Conservation (phyloP, 768 basidiomycete genomes). For the Botryobasidium botryosum region DNA sequence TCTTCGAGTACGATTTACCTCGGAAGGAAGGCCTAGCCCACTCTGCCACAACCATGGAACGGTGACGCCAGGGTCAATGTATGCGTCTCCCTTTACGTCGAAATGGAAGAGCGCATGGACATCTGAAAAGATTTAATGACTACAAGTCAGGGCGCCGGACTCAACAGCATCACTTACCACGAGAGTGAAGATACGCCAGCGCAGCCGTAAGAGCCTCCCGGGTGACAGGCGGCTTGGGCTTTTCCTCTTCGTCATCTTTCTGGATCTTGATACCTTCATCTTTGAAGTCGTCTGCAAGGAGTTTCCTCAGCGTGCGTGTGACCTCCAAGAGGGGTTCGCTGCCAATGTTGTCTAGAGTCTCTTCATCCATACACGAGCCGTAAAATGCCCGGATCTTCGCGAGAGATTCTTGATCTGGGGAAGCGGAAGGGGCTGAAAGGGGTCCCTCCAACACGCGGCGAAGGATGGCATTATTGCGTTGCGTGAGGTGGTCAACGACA, state of each 20-base stretch:
- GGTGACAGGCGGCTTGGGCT: background rate
- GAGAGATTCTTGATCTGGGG: conserved; percentile 38
- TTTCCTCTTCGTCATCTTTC: conserved; percentile 3
- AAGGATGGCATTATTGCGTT: conserved; percentile 65
- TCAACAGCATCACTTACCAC: conserved; percentile 32
- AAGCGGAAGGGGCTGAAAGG: conserved; percentile 12
- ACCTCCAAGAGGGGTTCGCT: conserved; percentile 51
- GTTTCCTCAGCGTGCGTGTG: conserved; percentile 37
- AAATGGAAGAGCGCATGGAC: conserved; percentile 67
- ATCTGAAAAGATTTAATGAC: conserved; percentile 27
- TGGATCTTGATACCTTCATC: conserved; percentile 5
- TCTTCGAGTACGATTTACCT: conserved; percentile 28
- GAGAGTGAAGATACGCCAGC: conserved; percentile 71
- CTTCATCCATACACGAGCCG: conserved; percentile 66
- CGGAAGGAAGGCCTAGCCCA: conserved; percentile 66
- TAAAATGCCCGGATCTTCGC: conserved; percentile 59
- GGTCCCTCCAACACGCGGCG: conserved; percentile 24
- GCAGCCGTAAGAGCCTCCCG: conserved; percentile 45
- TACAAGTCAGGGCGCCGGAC: background rate
- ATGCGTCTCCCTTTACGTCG: conserved; percentile 75
- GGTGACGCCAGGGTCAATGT: conserved; percentile 73
- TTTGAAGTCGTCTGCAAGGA: conserved; percentile 31
- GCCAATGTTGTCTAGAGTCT: conserved; percentile 56
- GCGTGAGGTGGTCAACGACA: conserved; percentile 51
- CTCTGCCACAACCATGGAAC: conserved; percentile 75